Percentiles rank a stretch among this genome's conserved stretches.
These are phyloP conservation scores for Coemansia reversa DNA, from an alignment of 192 early-diverging fungal genomes.

Conservation along the genomic window DNA sequence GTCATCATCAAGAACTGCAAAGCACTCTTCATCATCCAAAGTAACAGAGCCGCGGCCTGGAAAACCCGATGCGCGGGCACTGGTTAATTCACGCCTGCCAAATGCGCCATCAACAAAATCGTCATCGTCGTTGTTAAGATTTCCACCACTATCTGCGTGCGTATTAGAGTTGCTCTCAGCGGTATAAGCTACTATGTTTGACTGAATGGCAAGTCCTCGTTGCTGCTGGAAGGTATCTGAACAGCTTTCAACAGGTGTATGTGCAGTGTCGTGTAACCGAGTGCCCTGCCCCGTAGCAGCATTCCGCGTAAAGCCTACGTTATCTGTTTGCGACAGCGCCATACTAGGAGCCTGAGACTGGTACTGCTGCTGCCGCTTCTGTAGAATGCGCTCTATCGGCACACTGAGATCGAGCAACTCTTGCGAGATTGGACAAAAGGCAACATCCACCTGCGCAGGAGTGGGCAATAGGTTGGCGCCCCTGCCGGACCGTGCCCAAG, in stretches of 20 bases:
- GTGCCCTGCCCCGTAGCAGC: not conserved
- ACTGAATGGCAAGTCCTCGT: not conserved
- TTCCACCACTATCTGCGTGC: not conserved
- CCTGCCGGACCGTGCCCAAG: slow-evolving; percentile 35
- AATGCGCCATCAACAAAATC: slow-evolving; percentile 28
- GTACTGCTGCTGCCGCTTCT: slow-evolving; percentile 13
- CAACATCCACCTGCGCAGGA: not conserved
- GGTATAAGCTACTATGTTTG: not conserved
- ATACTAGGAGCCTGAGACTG: not conserved
- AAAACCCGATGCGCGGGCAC: not conserved
- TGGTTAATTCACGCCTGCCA: not conserved
- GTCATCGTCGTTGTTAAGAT: slow-evolving; percentile 19
- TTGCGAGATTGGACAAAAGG: slow-evolving; percentile 19
- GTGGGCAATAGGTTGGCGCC: slow-evolving; percentile 8
- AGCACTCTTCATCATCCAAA: slow-evolving; percentile 2
- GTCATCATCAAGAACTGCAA: slow-evolving; percentile 14
- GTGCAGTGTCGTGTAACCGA: not conserved
- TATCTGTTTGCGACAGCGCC: not conserved
- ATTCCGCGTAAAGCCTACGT: not conserved
- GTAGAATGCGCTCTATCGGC: slow-evolving; percentile 29
- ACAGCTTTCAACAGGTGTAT: not conserved
- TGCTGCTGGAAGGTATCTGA: not conserved
- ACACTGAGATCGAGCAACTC: slow-evolving; percentile 33
- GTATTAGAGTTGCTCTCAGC: not conserved
- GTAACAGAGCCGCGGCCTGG: not conserved